Evolutionary conservation across 2,329 filamentous ascomycete species (phyloP).

Genomic region (Venturia asperata): DNA sequence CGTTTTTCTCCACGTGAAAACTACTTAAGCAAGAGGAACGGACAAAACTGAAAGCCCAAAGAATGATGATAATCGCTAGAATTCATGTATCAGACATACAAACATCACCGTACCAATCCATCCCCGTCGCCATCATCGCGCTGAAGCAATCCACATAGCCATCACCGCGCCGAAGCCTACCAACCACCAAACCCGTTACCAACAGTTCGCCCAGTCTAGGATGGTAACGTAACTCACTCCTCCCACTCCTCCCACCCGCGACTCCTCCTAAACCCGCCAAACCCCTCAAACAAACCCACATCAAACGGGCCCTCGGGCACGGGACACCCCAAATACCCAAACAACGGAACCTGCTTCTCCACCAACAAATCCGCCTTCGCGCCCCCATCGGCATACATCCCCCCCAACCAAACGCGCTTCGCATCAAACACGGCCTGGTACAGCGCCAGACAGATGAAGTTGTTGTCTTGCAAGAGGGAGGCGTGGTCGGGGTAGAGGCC

Average conservation of each 20-base stretch:
- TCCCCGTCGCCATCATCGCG: no score
- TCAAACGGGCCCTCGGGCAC: not conserved
- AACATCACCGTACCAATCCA: no score
- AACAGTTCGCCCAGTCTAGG: no score
- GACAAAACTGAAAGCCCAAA: no score
- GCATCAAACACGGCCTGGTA: slow-evolving; percentile 9
- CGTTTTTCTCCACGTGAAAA: no score
- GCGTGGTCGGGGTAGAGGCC: not conserved
- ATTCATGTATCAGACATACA: no score
- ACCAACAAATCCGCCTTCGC: not conserved
- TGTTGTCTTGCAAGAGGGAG: not conserved
- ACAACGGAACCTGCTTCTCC: not conserved
- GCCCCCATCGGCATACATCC: not conserved
- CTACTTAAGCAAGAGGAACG: no score
- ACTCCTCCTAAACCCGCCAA: slow-evolving; percentile 5
- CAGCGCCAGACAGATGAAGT: not conserved
- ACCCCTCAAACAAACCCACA: not conserved
- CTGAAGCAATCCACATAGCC: no score
- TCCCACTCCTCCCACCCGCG: not conserved
- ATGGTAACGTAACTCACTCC: not conserved
- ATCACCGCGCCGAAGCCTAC: no score
- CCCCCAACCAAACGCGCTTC: not conserved
- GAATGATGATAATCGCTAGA: no score
- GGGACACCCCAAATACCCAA: slow-evolving; percentile 8
- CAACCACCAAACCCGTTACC: no score